Evolutionary conservation across 2,329 filamentous ascomycete species (phyloP), one percentile per base, ranked within the genome.

Genomic region (Trichoderma arundinaceum): DNA sequence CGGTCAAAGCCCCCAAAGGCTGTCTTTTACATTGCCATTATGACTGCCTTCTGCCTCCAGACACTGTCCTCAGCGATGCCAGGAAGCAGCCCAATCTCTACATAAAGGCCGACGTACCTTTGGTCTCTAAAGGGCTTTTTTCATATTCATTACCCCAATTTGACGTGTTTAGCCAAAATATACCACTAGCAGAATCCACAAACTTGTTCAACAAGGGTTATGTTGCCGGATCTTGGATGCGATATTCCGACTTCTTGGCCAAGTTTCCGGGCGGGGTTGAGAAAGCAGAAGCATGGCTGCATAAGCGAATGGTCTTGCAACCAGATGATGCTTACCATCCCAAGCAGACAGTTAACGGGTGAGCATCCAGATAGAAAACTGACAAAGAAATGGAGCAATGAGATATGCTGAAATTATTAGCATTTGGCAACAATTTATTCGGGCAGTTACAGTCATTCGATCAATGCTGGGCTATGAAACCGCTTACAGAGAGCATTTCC

Each of bases 1-100:
- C 97, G 12, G 86, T 88, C 66, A 85, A 82, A 70, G 92, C 98
- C 90, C 94, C 94, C 32, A 98, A 98, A 76, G 95, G 94, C 13
- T 84, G 89, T 9, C 81, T 96, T 32, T 79, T 96, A 66, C 94
- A 98, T 79, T 92, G 92, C 49, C 94, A 98, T 77, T 62, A 81
- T 95, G 74, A 91, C 96, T 77, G 92, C 93, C 58, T 52, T 4
- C 22, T 62, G 1, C 58, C 58, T 44, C 58, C 58, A 10, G 58
- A 62, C 7, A 62, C 46, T 2, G 46, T 33, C n/a, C 35, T 62
- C 7, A 22, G 22, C 19, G 58, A 62, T 44, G 58, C 58, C 10
- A 41, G 46, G 19, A 52, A 33, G 3, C 48, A 62, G 17, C 58
- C 58, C 15, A 52, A 62, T 35, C 58, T 62, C 22, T 62, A 62